Percentiles rank a stretch among this genome's conserved stretches.
Conservation (phyloP, 768 basidiomycete species). For the Amanita rimosa region DNA sequence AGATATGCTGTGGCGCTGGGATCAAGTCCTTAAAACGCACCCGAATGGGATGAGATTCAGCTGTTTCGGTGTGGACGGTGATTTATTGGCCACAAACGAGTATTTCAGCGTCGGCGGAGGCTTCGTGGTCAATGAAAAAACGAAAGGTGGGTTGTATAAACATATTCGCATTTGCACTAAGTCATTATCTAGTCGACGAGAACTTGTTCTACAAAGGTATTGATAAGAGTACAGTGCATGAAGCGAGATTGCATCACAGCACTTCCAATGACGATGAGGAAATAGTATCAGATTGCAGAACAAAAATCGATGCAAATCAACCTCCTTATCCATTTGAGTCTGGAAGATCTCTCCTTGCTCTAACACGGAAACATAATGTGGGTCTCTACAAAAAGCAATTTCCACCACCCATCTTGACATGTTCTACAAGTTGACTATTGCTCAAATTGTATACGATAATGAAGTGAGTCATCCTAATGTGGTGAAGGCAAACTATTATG, state of each 20-base stretch:
- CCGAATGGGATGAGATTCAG: slow-evolving; percentile 93
- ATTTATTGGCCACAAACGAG: slow-evolving; percentile 86
- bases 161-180: neutral
- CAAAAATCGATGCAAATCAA: slow-evolving; percentile 23
- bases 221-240: slow-evolving; percentile 71
- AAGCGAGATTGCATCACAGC: slow-evolving; percentile 63
- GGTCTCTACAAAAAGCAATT: neutral
- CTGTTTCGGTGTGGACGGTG: slow-evolving; percentile 70
- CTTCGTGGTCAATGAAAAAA: slow-evolving; percentile 92
- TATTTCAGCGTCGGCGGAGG: slow-evolving; percentile 94
- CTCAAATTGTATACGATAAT: slow-evolving; percentile 90
- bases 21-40: slow-evolving; percentile 80
- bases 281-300: neutral
- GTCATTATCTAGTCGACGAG: slow-evolving; percentile 55
- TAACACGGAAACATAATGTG: slow-evolving; percentile 77
- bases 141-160: slow-evolving; percentile 45
- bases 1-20: slow-evolving; percentile 92
- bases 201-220: slow-evolving; percentile 93
- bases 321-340: slow-evolving; percentile 82
- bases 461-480: slow-evolving; percentile 31
- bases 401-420: neutral
- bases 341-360: slow-evolving; percentile 59
- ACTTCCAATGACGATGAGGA: slow-evolving; percentile 22
- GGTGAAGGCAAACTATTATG: neutral
- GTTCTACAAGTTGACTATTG: slow-evolving; percentile 67